Conservation (phyloP, 2,329 filamentous ascomycete species). For the Paecilomyces formosus region DNA sequence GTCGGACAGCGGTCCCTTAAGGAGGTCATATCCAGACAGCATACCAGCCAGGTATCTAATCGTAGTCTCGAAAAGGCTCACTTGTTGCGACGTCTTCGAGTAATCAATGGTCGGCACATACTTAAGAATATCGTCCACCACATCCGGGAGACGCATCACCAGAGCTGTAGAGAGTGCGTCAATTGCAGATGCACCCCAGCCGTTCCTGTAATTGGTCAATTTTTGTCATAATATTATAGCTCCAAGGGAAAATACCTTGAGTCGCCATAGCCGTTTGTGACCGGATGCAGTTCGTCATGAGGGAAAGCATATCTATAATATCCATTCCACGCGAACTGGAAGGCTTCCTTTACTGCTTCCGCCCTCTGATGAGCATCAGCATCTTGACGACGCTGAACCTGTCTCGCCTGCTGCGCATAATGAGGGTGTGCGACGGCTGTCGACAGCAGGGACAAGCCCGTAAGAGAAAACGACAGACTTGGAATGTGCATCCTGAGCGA, state of each 20-base stretch:
- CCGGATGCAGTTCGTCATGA: constrained; percentile 65
- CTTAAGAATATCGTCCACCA: constrained; percentile 63
- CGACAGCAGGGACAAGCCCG: constrained; percentile 15
- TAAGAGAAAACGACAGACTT: constrained; percentile 16
- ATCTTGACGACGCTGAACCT: constrained; percentile 5
- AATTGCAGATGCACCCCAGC: constrained; percentile 76
- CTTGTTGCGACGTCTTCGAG: constrained; percentile 48
- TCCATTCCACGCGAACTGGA: constrained; percentile 63
- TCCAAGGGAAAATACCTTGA: constrained; percentile 51
- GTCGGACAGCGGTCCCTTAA: constrained; percentile 57
- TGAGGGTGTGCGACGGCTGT: constrained; percentile 15
- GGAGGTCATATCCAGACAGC: constrained; percentile 61
- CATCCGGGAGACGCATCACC: constrained; percentile 62
- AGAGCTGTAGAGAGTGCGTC: constrained; percentile 75
- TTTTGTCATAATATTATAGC: not conserved
- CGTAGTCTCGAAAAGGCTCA: constrained; percentile 84
- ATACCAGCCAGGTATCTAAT: constrained; percentile 81
- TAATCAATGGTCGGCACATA: constrained; percentile 68
- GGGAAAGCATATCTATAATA: constrained; percentile 70
- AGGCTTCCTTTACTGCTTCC: constrained; percentile 59
- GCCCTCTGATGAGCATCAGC: constrained; percentile 33
- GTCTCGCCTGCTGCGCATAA: constrained; percentile 5
- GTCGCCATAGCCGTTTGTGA: constrained; percentile 58
- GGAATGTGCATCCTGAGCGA: constrained; percentile 16
- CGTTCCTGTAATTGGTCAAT: constrained; percentile 50